Conservation (phyloP, 2,329 filamentous ascomycete genomes). For the Ascochyta fabae region DNA sequence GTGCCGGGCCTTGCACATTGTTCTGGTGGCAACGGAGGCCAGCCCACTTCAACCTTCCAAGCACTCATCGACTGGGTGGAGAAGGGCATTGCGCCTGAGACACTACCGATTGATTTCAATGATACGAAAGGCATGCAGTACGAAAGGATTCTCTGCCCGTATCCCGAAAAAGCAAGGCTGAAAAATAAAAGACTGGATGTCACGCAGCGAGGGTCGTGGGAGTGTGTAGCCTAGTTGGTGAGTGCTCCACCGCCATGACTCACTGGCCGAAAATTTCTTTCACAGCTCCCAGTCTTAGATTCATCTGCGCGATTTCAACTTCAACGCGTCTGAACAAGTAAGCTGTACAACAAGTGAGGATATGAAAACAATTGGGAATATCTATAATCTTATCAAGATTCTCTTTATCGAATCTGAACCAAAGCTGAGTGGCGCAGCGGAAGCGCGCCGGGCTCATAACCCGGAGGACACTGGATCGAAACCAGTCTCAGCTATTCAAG, state of each 20-base stretch:
- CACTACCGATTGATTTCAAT: background rate
- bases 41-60: conserved; percentile 11
- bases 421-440: conserved; percentile 39
- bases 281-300: background rate
- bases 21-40: conserved; percentile 9
- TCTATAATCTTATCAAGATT: background rate
- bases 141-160: background rate
- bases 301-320: no score
- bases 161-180: background rate
- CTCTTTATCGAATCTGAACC: background rate
- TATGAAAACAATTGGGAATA: background rate
- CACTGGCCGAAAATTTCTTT: conserved; percentile 1
- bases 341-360: no score
- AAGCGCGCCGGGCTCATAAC: conserved; percentile 45
- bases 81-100: conserved; percentile 12
- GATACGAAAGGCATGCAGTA: background rate
- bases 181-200: background rate
- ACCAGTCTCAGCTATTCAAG: conserved; percentile 25
- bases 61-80: conserved; percentile 24
- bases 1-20: conserved; percentile 17
- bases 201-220: conserved; percentile 1
- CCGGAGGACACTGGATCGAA: conserved; percentile 38
- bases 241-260: background rate
- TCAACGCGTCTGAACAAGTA: no score
- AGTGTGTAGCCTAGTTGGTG: background rate